Evolutionary conservation across 805 yeast genomes (phyloP), one percentile per base, ranked within the genome.

Genomic region (Kazachstania taianensis): DNA sequence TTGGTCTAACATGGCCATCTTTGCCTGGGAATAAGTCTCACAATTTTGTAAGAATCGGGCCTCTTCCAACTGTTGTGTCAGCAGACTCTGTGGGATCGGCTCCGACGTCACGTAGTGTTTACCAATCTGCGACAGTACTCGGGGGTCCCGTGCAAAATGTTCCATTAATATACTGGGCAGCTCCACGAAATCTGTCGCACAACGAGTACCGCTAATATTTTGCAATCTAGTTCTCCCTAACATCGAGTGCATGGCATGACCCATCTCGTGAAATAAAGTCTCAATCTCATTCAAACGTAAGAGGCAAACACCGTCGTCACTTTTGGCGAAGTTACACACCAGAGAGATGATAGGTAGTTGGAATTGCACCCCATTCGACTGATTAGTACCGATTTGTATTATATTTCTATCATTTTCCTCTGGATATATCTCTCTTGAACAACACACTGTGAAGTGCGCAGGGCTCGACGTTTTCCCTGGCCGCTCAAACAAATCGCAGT

Each of bases 161-260:
- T 92, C 98, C 94, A 87, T 89, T 37, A 92, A 58, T n/a, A 92
- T 89, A 10, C 96, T 85, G 2, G 98, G 98, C 30, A 92, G 63
- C 57, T 92, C 98, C 13, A 92, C 98, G 62, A 92, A 92, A 57
- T 92, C 98, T 0, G 97, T 84, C 4, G 84, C 81, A 55, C 97
- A 89, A 40, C 98, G 69, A 0, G 98, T 92, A 3, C 98, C 98
- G 23, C 94, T 78, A 7, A 89, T 80, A 55, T 86, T 92, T 55
- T 92, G 98, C 35, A 89, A 62, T 29, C 78, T 69, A 0, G 98
- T 92, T 42, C 89, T 70, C 0, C 97, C 98, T 15, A 92, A 62
- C 95, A 92, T 89, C 3, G 96, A 84, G 57, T 92, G 98, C 74
- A 92, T 81, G 1, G 97, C 97, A 59, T 92, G 98, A 1, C 98